These are phyloP conservation scores for Fusarium anguioides DNA, from an alignment of 2,329 filamentous ascomycete genomes.

Conservation along the genomic window DNA sequence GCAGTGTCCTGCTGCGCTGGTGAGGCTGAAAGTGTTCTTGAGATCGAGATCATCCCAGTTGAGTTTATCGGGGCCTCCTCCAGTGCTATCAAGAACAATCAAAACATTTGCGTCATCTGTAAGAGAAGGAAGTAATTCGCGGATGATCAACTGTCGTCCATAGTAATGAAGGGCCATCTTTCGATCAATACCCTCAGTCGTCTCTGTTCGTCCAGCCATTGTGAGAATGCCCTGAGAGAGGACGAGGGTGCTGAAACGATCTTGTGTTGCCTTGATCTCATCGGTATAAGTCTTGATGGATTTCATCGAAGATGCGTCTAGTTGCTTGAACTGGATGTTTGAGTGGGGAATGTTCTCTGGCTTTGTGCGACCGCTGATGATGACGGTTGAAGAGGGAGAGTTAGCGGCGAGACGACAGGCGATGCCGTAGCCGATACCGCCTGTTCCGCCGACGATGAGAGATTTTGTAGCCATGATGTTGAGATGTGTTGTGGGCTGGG, in stretches of 20 bases:
- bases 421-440: slow-evolving; percentile 52
- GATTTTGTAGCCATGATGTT: slow-evolving; percentile 41
- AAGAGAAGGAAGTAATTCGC: slow-evolving; percentile 53
- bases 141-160: slow-evolving; percentile 56
- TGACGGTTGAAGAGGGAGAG: slow-evolving; percentile 43
- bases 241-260: slow-evolving; percentile 53
- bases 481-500: neutral
- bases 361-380: slow-evolving; percentile 50
- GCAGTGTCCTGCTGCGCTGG: slow-evolving; percentile 52
- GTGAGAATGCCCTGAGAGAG: slow-evolving; percentile 54
- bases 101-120: slow-evolving; percentile 53
- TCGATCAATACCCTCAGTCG: slow-evolving; percentile 57
- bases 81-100: slow-evolving; percentile 50
- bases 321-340: slow-evolving; percentile 49
- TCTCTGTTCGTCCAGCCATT: slow-evolving; percentile 52
- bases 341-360: slow-evolving; percentile 45
- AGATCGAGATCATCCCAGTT: slow-evolving; percentile 56
- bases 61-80: slow-evolving; percentile 49
- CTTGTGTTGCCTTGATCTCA: slow-evolving; percentile 34
- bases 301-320: slow-evolving; percentile 51
- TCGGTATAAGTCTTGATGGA: slow-evolving; percentile 50
- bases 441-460: slow-evolving; percentile 52
- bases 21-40: slow-evolving; percentile 48
- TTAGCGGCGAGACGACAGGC: slow-evolving; percentile 50
- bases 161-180: slow-evolving; percentile 62